A percentile compares a stretch with the other conserved stretches of the same genome.
phyloP scores from a whole-genome alignment of 345 rosid species.

The Theobroma cacao region DNA sequence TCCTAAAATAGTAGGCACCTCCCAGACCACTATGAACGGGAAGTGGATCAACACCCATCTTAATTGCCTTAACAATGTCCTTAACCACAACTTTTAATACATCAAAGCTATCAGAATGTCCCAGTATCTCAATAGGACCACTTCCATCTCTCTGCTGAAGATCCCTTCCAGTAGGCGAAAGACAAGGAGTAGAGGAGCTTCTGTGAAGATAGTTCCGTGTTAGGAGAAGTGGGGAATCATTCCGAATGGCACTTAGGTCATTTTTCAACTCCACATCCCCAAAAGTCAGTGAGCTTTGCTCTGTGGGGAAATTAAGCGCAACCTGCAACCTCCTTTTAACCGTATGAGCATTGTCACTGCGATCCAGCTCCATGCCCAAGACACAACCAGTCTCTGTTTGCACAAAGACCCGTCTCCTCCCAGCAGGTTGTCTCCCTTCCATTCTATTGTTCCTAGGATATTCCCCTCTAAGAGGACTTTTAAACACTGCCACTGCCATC shows the following conservation, averaged over 20 bases:
- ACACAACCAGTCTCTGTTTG: conserved; percentile 98
- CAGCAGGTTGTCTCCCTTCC: conserved; percentile 74
- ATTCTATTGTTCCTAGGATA: conserved; percentile 43
- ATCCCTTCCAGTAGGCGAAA: conserved; percentile 86
- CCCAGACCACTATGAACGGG: conserved; percentile 87
- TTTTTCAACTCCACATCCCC: conserved; percentile 87
- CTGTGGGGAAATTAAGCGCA: conserved; percentile 81
- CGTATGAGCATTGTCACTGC: conserved; percentile 85
- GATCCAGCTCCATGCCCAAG: conserved; percentile 97
- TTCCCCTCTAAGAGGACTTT: conserved; percentile 73
- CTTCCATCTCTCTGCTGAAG: conserved; percentile 76
- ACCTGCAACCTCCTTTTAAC: conserved; percentile 93
- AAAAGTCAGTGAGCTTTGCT: conserved; percentile 74
- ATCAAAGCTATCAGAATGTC: conserved; percentile 52
- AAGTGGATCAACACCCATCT: conserved; percentile 80
- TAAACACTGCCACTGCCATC: conserved; percentile 85
- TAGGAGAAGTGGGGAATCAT: conserved; percentile 83
- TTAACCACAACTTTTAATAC: conserved; percentile 51
- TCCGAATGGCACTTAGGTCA: conserved; percentile 85
- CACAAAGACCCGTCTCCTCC: conserved; percentile 86
- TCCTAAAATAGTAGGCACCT: conserved; percentile 89
- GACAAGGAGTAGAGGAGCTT: conserved; percentile 98
- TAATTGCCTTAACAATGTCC: conserved; percentile 78
- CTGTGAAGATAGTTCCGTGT: conserved; percentile 76
- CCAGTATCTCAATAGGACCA: conserved; percentile 87